phyloP scores from a whole-genome alignment of 768 basidiomycete species.

The Naganishia vaughanmartiniae region DNA sequence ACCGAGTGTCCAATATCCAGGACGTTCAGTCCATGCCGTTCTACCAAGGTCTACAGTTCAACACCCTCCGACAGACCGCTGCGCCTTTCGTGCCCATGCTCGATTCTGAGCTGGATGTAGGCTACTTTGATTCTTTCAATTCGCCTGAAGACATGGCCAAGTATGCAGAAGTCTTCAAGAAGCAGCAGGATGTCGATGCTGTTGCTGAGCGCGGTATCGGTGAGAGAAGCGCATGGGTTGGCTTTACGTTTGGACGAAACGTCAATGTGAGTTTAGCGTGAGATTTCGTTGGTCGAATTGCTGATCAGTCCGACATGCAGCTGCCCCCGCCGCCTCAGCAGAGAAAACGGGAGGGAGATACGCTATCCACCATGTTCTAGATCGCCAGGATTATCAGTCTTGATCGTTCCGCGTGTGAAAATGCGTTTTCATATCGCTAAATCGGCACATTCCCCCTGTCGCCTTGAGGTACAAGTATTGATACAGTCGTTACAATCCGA shows the following conservation, averaged over 20 bases:
- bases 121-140: constrained; percentile 62
- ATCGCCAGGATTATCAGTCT: not conserved
- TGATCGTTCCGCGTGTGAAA: not conserved
- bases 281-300: not conserved
- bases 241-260: constrained; percentile 53
- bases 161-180: constrained; percentile 96
- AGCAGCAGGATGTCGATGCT: constrained; percentile 87
- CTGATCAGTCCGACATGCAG: constrained; percentile 30
- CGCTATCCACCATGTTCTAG: constrained; percentile 52
- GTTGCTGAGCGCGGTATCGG: constrained; percentile 73
- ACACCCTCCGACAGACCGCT: constrained; percentile 67
- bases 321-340: constrained; percentile 35
- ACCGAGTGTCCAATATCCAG: constrained; percentile 70
- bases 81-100: constrained; percentile 93
- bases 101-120: constrained; percentile 90
- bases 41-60: constrained; percentile 74
- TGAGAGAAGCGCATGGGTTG: constrained; percentile 51
- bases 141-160: constrained; percentile 87
- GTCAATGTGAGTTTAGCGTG: constrained; percentile 35
- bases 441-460: not conserved
- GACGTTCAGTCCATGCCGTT: constrained; percentile 78
- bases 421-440: constrained; percentile 3
- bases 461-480: constrained; percentile 6
- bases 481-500: constrained; percentile 4
- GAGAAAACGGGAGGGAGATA: constrained; percentile 51